Conservation (phyloP, 75 land plant species). For the Adiantum capillusveneris region DNA sequence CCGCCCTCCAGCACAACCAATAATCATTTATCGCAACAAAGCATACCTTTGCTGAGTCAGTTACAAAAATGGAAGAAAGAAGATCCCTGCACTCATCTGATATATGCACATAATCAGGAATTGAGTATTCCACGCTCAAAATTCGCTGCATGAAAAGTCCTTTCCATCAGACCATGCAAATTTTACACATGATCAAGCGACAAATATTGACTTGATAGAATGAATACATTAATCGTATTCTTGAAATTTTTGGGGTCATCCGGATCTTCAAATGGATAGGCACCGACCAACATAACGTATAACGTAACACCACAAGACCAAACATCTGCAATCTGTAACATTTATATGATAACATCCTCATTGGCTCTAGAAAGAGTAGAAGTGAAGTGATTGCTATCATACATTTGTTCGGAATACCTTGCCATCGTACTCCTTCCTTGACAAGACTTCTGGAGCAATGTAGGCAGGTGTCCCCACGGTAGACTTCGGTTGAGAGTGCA, state of each 20-base stretch:
- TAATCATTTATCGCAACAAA: background rate
- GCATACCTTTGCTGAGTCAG: constrained; percentile 39
- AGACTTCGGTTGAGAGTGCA: constrained; percentile 56
- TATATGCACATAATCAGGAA: constrained; percentile 36
- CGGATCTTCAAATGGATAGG: constrained; percentile 63
- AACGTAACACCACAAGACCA: constrained; percentile 66
- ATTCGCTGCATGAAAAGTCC: constrained; percentile 24
- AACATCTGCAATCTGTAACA: constrained; percentile 56
- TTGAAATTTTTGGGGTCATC: constrained; percentile 47
- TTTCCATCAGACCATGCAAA: background rate
- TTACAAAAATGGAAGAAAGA: constrained; percentile 35
- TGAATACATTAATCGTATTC: constrained; percentile 40
- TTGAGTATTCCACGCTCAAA: constrained; percentile 31
- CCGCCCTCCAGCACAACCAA: background rate
- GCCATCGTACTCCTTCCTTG: constrained; percentile 46
- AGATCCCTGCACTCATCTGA: constrained; percentile 31
- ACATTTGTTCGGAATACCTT: constrained; percentile 26
- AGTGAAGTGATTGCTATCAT: no score
- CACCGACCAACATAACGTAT: constrained; percentile 56
- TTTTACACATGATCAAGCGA: background rate
- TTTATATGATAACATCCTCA: no score
- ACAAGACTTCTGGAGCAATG: constrained; percentile 60
- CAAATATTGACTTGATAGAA: background rate
- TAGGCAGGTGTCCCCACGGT: constrained; percentile 70
- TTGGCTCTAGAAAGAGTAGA: no score